These are phyloP conservation scores for Fusarium mexicanum DNA, from an alignment of 2,329 filamentous ascomycete genomes.

Conservation along the genomic window DNA sequence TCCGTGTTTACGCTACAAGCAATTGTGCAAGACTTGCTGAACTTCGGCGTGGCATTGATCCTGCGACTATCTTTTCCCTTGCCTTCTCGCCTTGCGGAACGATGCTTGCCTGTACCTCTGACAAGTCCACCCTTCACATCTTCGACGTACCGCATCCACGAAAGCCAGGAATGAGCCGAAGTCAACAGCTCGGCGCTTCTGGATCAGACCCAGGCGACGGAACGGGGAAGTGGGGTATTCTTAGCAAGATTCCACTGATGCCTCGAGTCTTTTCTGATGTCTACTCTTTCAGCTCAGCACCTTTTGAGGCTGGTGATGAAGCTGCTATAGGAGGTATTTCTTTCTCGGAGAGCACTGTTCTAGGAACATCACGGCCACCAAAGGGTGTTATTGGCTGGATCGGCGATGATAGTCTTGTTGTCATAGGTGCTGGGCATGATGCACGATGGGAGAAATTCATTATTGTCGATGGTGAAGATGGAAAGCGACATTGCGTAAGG, in stretches of 20 bases:
- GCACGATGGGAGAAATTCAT: constrained; percentile 90
- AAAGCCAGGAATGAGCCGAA: constrained; percentile 49
- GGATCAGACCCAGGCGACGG: constrained; percentile 58
- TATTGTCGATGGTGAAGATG: constrained; percentile 73
- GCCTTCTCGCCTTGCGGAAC: constrained; percentile 85
- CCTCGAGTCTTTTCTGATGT: constrained; percentile 89
- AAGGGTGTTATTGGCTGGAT: constrained; percentile 91
- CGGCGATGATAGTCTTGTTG: constrained; percentile 75
- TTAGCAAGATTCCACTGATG: constrained; percentile 84
- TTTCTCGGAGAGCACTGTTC: constrained; percentile 55
- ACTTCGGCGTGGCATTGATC: constrained; percentile 87
- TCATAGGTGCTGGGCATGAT: constrained; percentile 82
- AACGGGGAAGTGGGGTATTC: constrained; percentile 83
- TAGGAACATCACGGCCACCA: constrained; percentile 67
- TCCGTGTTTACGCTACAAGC: constrained; percentile 83
- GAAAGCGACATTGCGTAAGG: constrained; percentile 71
- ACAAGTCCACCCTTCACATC: constrained; percentile 95
- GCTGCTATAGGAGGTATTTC: constrained; percentile 57
- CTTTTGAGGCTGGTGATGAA: constrained; percentile 87
- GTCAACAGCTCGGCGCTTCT: constrained; percentile 42
- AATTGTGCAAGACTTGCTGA: constrained; percentile 86
- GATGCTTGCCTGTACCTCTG: constrained; percentile 89
- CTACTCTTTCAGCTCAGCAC: constrained; percentile 83
- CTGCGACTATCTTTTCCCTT: constrained; percentile 85
- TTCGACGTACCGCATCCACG: constrained; percentile 80